Base-by-base conservation (phyloP, 345 rosid genomes). In the Isatis tinctoria region DNA sequence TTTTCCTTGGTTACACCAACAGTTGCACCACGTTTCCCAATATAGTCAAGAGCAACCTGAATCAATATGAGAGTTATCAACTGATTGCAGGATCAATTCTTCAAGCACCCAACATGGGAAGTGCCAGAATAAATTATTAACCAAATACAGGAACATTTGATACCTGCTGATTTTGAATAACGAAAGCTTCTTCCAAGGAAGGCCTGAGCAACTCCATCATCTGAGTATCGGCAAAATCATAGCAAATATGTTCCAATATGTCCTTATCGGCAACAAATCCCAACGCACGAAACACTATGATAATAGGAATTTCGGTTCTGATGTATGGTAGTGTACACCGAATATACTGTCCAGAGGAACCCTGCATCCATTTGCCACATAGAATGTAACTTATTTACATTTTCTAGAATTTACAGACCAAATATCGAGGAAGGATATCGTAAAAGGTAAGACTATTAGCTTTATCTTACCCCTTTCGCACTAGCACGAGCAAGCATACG, bases 131-230 rank as follows among this genome's bases (percentile, higher is more conserved):
- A 40, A 11, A 35, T n/a, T 20, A 45, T 17, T 36, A 56, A 26
- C 75, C 54, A 49, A 71, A 41, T 36, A 33, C 10, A 62, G 17
- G 44, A 26, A 27, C 12, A 60, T 39, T 30, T 53, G 58, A 39
- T 47, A 92, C 97, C 97, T 87, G 97, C 75, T 95, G 97, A 78
- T 88, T 92, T 83, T 92, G 99, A 78, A 95, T 92, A 16, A 95
- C 99, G 62, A 95, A 95, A 43, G 97, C 99, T 78, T 95, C 99
- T 84, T 95, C 99, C 14, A 92, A 81, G 63, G 99, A 95, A 63
- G 97, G 97, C 41, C 96, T 90, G 77, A 95, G 97, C 82, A 95
- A 77, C 79, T 95, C 97, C 97, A 95, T 95, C 99, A 95, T 92
- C 74, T 87, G 90, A 60, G 97, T 92, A 75, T 90, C 96, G 20